Evolutionary conservation across 164 flowering plant genomes (phyloP), one percentile per base, ranked within the genome.

Genomic region (Nymphaea colorata): DNA sequence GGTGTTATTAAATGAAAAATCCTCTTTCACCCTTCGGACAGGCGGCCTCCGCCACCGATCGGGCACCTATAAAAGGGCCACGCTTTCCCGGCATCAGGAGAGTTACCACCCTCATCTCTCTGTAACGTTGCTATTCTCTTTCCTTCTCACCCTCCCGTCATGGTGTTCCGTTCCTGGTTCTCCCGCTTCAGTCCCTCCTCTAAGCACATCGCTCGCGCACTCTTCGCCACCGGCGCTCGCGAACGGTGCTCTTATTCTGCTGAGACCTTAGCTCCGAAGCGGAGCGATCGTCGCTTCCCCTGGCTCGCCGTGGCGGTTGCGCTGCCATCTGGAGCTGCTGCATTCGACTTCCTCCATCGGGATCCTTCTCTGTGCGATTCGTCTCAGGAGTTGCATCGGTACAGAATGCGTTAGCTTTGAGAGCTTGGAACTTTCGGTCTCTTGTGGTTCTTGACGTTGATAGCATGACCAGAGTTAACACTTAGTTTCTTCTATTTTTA

Each of bases 171-270:
- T 4, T 67, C 73, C 42, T 75, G 78, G 79, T 67, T 86, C 18
- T 78, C 82, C 70, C 89, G 90, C 7, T 63, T 82, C 53, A 81
- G 82, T 42, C 74, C 77, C 11, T 78, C 85, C 0, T 78, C 65
- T 59, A 43, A 78, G 55, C 59, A 69, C 44, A 69, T 65, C 78
- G 59, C 64, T 68, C 70, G 66, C 55, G 55, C 79, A 57, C 75
- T 66, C 36, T 61, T 43, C 25, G 18, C 44, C 45, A 53, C 51
- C 68, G 59, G 66, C n/a, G 51, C 43, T 71, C 18, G 41, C 66
- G 7, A 44, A 59, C 72, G 16, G 5, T 59, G 6, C 62, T 16
- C 55, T 41, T 42, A 62, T 17, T 44, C 62, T 11, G 7, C 62
- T 8, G 64, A 67, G 55, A 64, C 77, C 3, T 55, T 69, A 10